Percentiles rank a stretch among this genome's conserved stretches.
phyloP scores from a whole-genome alignment of 306 rosid genomes.

The Inga leiocalycina region DNA sequence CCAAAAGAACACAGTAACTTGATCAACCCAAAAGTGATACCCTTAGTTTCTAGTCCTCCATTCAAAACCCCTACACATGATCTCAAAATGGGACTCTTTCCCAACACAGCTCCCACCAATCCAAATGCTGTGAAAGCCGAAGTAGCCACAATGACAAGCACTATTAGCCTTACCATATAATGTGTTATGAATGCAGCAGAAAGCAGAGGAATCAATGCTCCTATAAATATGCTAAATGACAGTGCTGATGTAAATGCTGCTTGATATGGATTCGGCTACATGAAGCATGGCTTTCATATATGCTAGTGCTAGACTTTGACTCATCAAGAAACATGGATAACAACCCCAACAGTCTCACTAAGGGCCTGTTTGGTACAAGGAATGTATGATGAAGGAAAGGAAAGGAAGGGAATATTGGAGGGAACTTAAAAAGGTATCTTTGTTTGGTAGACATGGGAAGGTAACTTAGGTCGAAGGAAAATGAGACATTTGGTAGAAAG shows the following conservation, averaged over 20 bases:
- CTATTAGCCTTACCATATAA: slow-evolving; percentile 25
- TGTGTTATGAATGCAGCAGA: slow-evolving; percentile 22
- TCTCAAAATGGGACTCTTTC: neutral
- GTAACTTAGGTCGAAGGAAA: too few relatives aligned
- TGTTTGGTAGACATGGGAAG: too few relatives aligned
- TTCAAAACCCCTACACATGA: slow-evolving; percentile 32
- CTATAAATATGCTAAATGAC: neutral
- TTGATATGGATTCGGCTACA: neutral
- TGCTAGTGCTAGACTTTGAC: too few relatives aligned
- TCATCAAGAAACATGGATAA: too few relatives aligned
- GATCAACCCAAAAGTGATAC: slow-evolving; percentile 38
- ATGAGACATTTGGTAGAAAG: too few relatives aligned
- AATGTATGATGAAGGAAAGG: too few relatives aligned
- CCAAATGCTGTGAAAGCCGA: slow-evolving; percentile 38
- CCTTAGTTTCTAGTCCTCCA: slow-evolving; percentile 46
- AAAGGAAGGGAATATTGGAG: too few relatives aligned
- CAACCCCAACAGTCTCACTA: too few relatives aligned
- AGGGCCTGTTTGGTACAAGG: too few relatives aligned
- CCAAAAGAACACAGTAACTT: slow-evolving; percentile 17
- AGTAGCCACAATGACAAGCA: slow-evolving; percentile 26
- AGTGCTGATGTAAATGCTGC: slow-evolving; percentile 25
- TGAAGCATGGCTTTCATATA: too few relatives aligned
- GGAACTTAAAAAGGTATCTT: too few relatives aligned
- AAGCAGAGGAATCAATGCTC: slow-evolving; percentile 33
- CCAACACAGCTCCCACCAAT: slow-evolving; percentile 15